Conservation (phyloP, 208 protist genomes). For the Borovskyia barvae region DNA sequence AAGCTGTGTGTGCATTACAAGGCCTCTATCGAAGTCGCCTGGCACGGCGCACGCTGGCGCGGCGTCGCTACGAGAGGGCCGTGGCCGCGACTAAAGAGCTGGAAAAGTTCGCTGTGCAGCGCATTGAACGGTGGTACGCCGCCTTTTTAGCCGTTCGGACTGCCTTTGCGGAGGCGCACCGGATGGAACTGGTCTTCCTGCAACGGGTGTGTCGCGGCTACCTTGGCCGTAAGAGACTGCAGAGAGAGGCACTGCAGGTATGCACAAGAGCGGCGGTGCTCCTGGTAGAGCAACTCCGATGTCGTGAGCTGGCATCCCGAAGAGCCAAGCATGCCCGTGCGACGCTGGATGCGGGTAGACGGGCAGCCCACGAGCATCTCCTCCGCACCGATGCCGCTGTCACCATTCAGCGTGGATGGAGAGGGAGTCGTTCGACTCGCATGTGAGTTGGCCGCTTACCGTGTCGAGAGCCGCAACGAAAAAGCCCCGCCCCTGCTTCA, state of each 20-base stretch:
- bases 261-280: neutral
- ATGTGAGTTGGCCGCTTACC: too few species aligned
- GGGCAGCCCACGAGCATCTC: neutral
- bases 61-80: conserved; percentile 8
- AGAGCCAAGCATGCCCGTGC: neutral
- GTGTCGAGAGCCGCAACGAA: too few species aligned
- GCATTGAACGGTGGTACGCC: conserved; percentile 26
- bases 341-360: neutral
- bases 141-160: conserved; percentile 9
- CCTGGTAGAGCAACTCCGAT: conserved; percentile 5
- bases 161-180: conserved; percentile 4
- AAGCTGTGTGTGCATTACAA: conserved; percentile 38
- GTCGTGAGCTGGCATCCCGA: conserved; percentile 5
- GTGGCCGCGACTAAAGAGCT: conserved; percentile 4
- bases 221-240: conserved; percentile 1
- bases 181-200: conserved; percentile 24
- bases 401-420: conserved; percentile 60
- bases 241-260: neutral
- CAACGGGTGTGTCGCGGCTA: conserved; percentile 45
- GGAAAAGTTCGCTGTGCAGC: conserved; percentile 15
- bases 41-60: conserved; percentile 14
- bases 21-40: conserved; percentile 23
- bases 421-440: too few species aligned
- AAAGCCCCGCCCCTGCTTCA: too few species aligned
- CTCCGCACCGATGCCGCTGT: conserved; percentile 39